phyloP scores from a whole-genome alignment of 2,329 filamentous ascomycete genomes.

The Beauveria scarabaeidicola region DNA sequence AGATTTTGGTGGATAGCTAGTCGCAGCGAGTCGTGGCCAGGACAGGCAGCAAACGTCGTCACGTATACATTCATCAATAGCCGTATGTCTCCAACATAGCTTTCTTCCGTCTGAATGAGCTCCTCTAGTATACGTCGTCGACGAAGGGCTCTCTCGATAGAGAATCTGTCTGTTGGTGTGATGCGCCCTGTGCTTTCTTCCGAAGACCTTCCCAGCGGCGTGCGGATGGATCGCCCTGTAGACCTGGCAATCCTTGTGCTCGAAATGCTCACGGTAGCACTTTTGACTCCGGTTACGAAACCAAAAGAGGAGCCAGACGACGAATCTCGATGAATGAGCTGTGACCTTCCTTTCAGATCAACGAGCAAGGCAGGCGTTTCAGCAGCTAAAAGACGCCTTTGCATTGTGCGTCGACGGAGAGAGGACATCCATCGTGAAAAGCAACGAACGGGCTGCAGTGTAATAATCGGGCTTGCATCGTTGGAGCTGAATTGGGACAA shows the following conservation, averaged over 20 bases:
- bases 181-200: conserved; percentile 58
- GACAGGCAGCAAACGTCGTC: conserved; percentile 64
- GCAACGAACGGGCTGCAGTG: background rate
- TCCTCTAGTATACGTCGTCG: conserved; percentile 77
- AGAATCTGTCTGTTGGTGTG: conserved; percentile 26
- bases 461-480: conserved; percentile 1
- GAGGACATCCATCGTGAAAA: conserved; percentile 60
- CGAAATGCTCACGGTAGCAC: conserved; percentile 68
- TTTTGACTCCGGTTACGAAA: conserved; percentile 73
- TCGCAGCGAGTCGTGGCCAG: conserved; percentile 50
- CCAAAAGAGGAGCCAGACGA: conserved; percentile 69
- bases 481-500: background rate
- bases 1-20: conserved; percentile 72
- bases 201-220: conserved; percentile 36
- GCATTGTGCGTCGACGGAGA: conserved; percentile 49
- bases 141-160: conserved; percentile 63
- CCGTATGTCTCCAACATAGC: conserved; percentile 80
- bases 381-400: conserved; percentile 20
- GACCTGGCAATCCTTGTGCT: conserved; percentile 33
- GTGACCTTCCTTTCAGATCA: background rate
- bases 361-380: background rate
- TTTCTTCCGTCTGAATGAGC: conserved; percentile 75
- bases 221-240: conserved; percentile 2
- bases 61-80: conserved; percentile 81
- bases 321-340: conserved; percentile 40